Conservation (phyloP, 441 rosid species). For the Adansonia grandidieri region DNA sequence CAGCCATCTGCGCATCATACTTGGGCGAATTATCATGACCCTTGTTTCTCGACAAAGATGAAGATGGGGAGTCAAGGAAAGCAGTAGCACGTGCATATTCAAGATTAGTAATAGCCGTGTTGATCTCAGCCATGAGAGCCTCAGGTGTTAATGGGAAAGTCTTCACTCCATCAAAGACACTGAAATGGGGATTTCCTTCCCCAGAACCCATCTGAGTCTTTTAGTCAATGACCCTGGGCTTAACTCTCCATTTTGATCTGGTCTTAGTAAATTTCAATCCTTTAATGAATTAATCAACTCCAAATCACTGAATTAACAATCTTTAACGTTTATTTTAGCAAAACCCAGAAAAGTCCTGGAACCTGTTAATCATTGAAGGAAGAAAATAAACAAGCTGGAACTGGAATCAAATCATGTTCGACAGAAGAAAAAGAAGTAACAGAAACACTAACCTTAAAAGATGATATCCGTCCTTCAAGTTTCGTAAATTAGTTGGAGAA, state of each 20-base stretch:
- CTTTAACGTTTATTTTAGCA: background rate
- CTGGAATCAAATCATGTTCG: background rate
- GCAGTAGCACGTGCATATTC: constrained; percentile 55
- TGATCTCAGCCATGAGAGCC: constrained; percentile 60
- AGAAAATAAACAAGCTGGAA: background rate
- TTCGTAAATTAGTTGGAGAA: background rate
- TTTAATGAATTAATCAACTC: background rate
- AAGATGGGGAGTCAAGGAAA: constrained; percentile 41
- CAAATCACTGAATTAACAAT: background rate
- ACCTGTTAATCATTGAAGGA: background rate
- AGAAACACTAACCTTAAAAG: constrained; percentile 18
- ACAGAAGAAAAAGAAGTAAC: background rate
- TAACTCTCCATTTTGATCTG: background rate
- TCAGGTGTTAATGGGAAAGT: constrained; percentile 49
- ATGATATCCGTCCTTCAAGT: background rate
- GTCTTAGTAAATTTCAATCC: background rate
- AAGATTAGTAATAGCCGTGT: constrained; percentile 53
- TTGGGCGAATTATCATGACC: constrained; percentile 26
- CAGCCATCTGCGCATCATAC: constrained; percentile 55
- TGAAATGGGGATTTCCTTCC: constrained; percentile 43
- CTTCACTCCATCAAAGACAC: constrained; percentile 55
- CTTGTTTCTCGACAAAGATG: constrained; percentile 30
- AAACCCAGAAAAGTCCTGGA: constrained; percentile 10
- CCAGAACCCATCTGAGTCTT: constrained; percentile 44
- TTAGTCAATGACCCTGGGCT: background rate